Evolutionary conservation across 2,329 filamentous ascomycete species (phyloP).

Genomic region (Penicillium sp.): DNA sequence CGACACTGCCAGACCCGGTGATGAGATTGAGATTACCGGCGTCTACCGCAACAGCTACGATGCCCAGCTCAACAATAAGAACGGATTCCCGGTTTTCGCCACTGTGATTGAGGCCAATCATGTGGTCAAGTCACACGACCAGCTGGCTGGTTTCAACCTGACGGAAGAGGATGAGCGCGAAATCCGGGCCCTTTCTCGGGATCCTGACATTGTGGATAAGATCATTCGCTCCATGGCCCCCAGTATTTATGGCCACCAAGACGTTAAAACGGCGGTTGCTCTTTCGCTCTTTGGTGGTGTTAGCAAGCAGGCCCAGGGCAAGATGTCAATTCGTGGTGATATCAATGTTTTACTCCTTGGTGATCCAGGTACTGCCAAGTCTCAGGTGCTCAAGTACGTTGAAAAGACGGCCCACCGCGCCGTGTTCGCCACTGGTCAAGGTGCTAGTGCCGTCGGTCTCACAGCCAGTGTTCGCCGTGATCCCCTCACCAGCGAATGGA

Average conservation of each 20-base stretch:
- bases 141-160: conserved; percentile 91
- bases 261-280: conserved; percentile 96
- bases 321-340: conserved; percentile 88
- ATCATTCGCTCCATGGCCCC: conserved; percentile 91
- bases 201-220: conserved; percentile 89
- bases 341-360: conserved; percentile 97
- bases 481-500: conserved; percentile 95
- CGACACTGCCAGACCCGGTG: conserved; percentile 92
- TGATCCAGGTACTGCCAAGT: conserved; percentile 97
- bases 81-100: conserved; percentile 96
- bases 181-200: conserved; percentile 82
- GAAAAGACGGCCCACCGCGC: conserved; percentile 96
- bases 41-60: conserved; percentile 99
- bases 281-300: conserved; percentile 94
- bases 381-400: conserved; percentile 93
- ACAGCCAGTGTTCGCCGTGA: conserved; percentile 95
- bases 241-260: conserved; percentile 93
- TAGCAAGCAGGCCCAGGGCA: conserved; percentile 83
- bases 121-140: conserved; percentile 93
- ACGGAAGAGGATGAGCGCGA: conserved; percentile 92
- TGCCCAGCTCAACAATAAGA: conserved; percentile 95
- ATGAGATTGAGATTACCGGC: conserved; percentile 95
- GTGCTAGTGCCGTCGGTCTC: conserved; percentile 94
- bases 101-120: conserved; percentile 98
- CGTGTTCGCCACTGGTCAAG: conserved; percentile 96